phyloP scores from a whole-genome alignment of 1,139 yeast genomes.

The Suhomyces ambrosiae region DNA sequence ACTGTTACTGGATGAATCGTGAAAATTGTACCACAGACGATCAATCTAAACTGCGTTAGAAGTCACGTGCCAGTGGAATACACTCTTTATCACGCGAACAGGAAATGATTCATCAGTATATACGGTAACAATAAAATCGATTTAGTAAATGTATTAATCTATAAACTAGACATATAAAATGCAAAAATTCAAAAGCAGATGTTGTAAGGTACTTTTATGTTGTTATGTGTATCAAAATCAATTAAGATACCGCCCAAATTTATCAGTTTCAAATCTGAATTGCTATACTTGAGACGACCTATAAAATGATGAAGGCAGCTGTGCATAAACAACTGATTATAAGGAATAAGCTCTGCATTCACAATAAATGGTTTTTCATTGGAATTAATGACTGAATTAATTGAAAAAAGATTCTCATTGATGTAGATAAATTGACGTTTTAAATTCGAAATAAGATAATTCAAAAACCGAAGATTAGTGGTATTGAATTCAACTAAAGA shows the following conservation, averaged over 20 bases:
- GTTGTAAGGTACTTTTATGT: constrained; percentile 5
- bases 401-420: constrained; percentile 25
- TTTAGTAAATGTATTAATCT: neutral
- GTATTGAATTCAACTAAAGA: constrained; percentile 14
- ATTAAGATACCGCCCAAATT: constrained; percentile 14
- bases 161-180: neutral
- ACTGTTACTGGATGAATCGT: too few relatives aligned
- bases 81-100: too few relatives aligned
- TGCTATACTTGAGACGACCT: constrained; percentile 6
- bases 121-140: neutral
- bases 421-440: constrained; percentile 24
- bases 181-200: neutral
- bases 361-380: constrained; percentile 20
- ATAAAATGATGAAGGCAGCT: constrained; percentile 9
- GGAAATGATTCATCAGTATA: too few relatives aligned
- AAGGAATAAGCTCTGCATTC: constrained; percentile 10
- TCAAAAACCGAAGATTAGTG: constrained; percentile 22
- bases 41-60: too few relatives aligned
- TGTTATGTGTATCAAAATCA: constrained; percentile 1
- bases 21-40: too few relatives aligned
- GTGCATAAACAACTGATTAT: constrained; percentile 12
- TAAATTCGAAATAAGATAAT: constrained; percentile 22
- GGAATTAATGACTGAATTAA: constrained; percentile 25
- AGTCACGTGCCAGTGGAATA: neutral
- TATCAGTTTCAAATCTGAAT: constrained; percentile 4